phyloP scores from a whole-genome alignment of 495 filamentous ascomycete genomes.

The Xylaria sp. region DNA sequence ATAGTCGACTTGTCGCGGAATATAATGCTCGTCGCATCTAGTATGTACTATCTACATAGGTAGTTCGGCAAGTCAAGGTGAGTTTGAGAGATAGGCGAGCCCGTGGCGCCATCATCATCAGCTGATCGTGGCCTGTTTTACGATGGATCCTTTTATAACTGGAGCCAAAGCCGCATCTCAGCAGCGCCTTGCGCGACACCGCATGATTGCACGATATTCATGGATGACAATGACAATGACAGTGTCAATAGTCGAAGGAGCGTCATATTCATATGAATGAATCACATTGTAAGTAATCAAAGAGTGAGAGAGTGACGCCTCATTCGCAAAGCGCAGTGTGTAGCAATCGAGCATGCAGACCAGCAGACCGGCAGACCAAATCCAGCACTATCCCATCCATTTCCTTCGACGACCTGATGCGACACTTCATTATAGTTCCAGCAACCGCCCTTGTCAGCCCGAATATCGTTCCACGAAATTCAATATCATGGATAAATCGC shows the following conservation, averaged over 20 bases:
- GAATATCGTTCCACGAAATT: neutral
- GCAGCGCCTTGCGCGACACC: neutral
- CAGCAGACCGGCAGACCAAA: neutral
- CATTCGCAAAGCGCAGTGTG: neutral
- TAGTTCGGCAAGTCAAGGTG: neutral
- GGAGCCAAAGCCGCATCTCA: neutral
- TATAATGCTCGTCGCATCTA: neutral
- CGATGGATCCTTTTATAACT: constrained; percentile 5
- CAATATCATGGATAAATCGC: neutral
- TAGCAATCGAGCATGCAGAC: neutral
- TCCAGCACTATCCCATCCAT: neutral
- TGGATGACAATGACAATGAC: neutral
- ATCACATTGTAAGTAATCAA: neutral
- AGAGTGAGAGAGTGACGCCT: neutral
- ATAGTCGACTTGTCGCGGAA: neutral
- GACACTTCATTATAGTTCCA: neutral
- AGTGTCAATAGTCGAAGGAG: neutral
- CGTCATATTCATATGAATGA: neutral
- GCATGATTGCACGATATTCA: neutral
- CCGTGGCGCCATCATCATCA: constrained; percentile 15
- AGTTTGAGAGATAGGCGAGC: constrained; percentile 20
- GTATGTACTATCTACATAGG: too few relatives aligned
- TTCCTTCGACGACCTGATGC: neutral
- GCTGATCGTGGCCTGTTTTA: constrained; percentile 11
- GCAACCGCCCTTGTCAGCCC: neutral